Conservation (phyloP, 2,329 filamentous ascomycete genomes). For the Trichoderma sp. region DNA sequence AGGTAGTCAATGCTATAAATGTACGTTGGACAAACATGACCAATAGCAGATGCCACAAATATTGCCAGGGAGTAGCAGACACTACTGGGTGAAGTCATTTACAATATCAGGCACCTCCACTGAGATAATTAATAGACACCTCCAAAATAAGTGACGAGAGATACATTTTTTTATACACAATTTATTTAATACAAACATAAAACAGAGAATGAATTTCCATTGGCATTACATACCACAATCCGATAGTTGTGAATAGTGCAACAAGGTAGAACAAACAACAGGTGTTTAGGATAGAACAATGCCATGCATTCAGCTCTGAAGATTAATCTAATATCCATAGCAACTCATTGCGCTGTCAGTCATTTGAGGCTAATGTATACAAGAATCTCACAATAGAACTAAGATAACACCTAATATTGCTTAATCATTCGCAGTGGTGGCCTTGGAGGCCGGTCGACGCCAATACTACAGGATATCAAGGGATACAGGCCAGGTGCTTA, state of each 20-base stretch:
- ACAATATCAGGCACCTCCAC: neutral
- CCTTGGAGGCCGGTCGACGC: neutral
- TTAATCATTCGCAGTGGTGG: neutral
- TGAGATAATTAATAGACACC: neutral
- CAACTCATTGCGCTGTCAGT: neutral
- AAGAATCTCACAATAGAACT: neutral
- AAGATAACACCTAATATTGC: neutral
- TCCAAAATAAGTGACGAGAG: neutral
- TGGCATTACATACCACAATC: neutral
- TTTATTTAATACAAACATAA: neutral
- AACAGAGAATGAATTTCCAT: neutral
- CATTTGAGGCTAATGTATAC: neutral
- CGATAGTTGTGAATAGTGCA: neutral
- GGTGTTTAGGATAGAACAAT: neutral
- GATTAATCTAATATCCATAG: neutral
- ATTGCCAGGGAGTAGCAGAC: neutral
- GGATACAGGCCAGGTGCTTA: neutral
- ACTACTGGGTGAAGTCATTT: neutral
- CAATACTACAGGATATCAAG: neutral
- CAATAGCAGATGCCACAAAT: neutral
- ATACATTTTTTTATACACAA: neutral
- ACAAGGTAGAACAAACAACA: neutral
- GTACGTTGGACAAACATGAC: neutral
- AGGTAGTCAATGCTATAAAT: neutral
- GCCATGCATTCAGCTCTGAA: neutral